Evolutionary conservation across 176 grass and related monocot species (phyloP), one percentile per base, ranked within the genome.

Genomic region (Oryza longistaminata): DNA sequence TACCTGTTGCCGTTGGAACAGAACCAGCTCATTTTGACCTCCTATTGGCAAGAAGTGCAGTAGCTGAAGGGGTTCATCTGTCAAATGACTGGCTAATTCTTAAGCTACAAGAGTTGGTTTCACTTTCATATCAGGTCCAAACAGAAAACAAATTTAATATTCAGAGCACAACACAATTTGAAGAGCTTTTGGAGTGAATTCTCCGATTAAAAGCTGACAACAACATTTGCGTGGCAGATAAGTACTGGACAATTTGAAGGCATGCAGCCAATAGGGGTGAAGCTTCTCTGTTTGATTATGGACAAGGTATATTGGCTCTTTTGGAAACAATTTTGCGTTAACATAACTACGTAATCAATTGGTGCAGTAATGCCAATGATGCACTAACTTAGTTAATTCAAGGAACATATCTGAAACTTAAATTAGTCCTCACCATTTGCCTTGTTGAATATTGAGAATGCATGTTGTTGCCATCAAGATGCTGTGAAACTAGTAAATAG

Each of bases 1-100:
- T 98, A 86, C 96, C 96, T 21, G 87, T 82, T 84, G 96, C 96
- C 62, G 93, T 98, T 90, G 96, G 96, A 88, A 85, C 74, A 83
- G 90, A 95, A 81, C 88, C 91, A 78, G 96, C 93, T 83, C 96
- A 98, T 87, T 93, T 98, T 93, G 96, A 98, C 81, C 77, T 98
- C 78, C 78, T 91, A 55, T 76, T 93, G 80, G 96, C 96, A 71
- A 93, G 91, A 81, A 89, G 43, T 67, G 67, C 64, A 64, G 78
- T 83, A 85, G 43, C 85, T 70, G 80, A 88, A 67, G 88, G 88
- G 26, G 70, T 62, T 71, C 55, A 77, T 83, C 24, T 78, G 11
- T 86, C 70, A 61, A 74, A 78, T 89, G 93, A 98, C 79, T 98
- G 87, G 96, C 96, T 98, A 40, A 90, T 98, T 82, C 86, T 98